Evolutionary conservation across 306 rosid genomes (phyloP).

Genomic region (Myrica gale): DNA sequence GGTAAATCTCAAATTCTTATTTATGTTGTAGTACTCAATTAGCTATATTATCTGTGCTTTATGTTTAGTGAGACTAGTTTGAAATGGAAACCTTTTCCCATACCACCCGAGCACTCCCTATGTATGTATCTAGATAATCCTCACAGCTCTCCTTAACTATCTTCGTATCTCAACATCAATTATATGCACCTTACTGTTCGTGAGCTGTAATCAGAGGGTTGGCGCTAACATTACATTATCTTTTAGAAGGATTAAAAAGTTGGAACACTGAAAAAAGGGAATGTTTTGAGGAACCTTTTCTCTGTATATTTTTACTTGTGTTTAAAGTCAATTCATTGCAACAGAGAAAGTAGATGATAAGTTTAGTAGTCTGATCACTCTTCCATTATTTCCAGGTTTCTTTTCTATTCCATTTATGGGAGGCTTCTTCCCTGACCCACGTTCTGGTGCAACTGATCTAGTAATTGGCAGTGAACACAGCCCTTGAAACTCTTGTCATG

Average conservation of each 20-base stretch:
- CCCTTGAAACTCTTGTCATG: neutral
- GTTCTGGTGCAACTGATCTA: neutral
- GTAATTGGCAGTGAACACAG: neutral
- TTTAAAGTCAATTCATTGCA: neutral
- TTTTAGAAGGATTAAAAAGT: neutral
- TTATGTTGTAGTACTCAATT: neutral
- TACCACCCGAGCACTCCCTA: neutral
- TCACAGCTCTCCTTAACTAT: neutral
- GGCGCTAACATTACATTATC: neutral
- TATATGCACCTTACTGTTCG: neutral
- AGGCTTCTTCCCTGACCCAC: neutral
- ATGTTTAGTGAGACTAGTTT: neutral
- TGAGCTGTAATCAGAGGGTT: conserved; percentile 1
- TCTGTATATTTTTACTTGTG: neutral
- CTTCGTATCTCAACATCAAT: neutral
- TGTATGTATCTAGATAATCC: neutral
- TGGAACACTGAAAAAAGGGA: neutral
- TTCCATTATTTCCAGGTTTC: neutral
- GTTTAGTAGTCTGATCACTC: neutral
- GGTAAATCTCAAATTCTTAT: conserved; percentile 42
- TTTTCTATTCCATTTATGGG: neutral
- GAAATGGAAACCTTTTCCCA: neutral
- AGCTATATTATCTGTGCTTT: neutral
- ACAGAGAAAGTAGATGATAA: neutral
- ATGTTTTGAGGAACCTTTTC: neutral